Conservation (phyloP, 139 green algal genomes). For the Coelastrella sp. region DNA sequence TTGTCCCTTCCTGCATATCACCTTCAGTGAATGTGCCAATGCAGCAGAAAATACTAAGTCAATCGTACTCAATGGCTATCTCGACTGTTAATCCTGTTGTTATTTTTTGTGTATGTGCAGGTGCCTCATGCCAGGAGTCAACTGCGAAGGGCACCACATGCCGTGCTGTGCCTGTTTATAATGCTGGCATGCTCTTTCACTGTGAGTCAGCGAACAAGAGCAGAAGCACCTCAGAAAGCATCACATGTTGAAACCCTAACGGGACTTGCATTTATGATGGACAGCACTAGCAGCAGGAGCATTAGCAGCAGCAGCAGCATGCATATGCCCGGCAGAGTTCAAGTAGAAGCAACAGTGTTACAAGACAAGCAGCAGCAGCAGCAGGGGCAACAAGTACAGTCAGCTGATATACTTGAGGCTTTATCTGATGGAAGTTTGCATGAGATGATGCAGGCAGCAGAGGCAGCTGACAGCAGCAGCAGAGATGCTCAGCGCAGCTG, state of each 20-base stretch:
- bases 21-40: no score
- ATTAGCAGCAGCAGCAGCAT: neutral
- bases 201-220: neutral
- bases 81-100: neutral
- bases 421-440: neutral
- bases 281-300: neutral
- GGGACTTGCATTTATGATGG: no score
- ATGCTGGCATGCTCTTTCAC: neutral
- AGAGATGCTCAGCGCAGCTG: neutral
- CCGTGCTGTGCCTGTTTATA: neutral
- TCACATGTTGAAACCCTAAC: no score
- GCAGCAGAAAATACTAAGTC: no score
- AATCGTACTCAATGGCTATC: neutral
- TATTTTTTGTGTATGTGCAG: neutral
- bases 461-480: neutral
- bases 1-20: no score
- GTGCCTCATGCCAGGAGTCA: neutral
- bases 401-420: neutral
- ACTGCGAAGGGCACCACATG: neutral
- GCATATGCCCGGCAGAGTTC: neutral
- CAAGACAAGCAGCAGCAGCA: neutral
- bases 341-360: no score
- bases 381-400: neutral
- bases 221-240: no score
- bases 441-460: neutral